Base-by-base conservation (phyloP, 441 rosid genomes). In the Jatropha podagrica region DNA sequence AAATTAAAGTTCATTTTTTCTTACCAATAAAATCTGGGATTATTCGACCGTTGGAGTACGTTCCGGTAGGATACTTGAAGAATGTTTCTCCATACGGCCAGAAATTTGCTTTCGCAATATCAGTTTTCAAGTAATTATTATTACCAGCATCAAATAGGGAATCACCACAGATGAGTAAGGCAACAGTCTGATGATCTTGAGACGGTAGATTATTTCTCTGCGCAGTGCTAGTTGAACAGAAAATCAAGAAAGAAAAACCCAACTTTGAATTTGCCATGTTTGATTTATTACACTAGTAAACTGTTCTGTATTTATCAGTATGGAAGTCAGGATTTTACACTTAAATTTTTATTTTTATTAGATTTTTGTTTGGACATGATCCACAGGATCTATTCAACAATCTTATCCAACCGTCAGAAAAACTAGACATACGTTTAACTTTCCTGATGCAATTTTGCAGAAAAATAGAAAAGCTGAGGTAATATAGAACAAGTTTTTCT, bases 81-180 rank as follows among this genome's bases (percentile, higher is more conserved):
- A 20, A 58, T 10, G 41, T 27, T 61, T 61, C 41, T 27, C 41
- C 41, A 14, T 27, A 61, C 0, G 65, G 65, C 6, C 6, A 61
- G 17, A 37, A 61, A 61, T 61, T 12, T 27, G 41, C 41, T 32
- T 1, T 3, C 18, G 3, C 13, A 20, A 10, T 13, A 61, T 17
- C 6, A 27, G 11, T 61, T 4, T 32, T 23, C 58, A 82, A 72
- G 59, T 79, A 81, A 72, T 86, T 83, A 73, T 81, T 83, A 82
- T 82, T 86, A 62, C 89, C 89, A 7, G 74, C 82, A 77, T 88
- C 86, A 71, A 84, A 82, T 15, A 73, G n/a, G 26, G 91, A 84
- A 75, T 86, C 91, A 18, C 87, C 87, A 5, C 81, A 84, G 75
- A 81, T 72, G 70, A 85, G 86, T 51, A 88, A 81, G 8, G 86